Percentiles rank a stretch among this genome's conserved stretches.
Conservation (phyloP, 306 rosid genomes). For the Coriaria nepalensis region DNA sequence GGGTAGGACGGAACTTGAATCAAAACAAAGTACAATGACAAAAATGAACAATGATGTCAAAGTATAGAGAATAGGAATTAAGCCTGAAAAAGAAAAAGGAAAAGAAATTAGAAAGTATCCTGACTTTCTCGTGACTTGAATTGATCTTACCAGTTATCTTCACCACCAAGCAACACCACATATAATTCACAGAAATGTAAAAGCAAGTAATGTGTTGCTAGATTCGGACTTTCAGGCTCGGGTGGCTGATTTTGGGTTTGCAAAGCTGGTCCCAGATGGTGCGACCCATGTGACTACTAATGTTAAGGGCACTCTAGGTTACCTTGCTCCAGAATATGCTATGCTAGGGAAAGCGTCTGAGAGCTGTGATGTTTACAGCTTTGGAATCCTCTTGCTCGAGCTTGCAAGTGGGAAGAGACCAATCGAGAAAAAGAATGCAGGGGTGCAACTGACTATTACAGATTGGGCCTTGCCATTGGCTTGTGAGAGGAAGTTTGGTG, state of each 20-base stretch:
- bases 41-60: too few relatives aligned
- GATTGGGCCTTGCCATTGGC: constrained; percentile 95
- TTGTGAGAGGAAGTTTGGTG: constrained; percentile 45
- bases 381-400: constrained; percentile 84
- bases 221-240: constrained; percentile 68
- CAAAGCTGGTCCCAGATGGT: constrained; percentile 89
- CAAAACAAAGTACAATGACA: too few relatives aligned
- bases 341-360: constrained; percentile 87
- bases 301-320: constrained; percentile 97
- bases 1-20: too few relatives aligned
- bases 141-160: constrained; percentile 59
- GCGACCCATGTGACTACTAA: constrained; percentile 92
- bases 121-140: background rate
- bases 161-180: constrained; percentile 87
- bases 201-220: constrained; percentile 79
- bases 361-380: constrained; percentile 89
- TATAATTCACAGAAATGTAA: constrained; percentile 81
- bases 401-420: constrained; percentile 87
- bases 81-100: too few relatives aligned
- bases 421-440: constrained; percentile 38
- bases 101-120: too few relatives aligned
- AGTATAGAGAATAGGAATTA: too few relatives aligned
- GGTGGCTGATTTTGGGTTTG: constrained; percentile 95
- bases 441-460: constrained; percentile 43
- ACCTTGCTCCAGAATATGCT: constrained; percentile 94